phyloP scores from a whole-genome alignment of 1,284 basidiomycete species.

The Moesziomyces aphidis region DNA sequence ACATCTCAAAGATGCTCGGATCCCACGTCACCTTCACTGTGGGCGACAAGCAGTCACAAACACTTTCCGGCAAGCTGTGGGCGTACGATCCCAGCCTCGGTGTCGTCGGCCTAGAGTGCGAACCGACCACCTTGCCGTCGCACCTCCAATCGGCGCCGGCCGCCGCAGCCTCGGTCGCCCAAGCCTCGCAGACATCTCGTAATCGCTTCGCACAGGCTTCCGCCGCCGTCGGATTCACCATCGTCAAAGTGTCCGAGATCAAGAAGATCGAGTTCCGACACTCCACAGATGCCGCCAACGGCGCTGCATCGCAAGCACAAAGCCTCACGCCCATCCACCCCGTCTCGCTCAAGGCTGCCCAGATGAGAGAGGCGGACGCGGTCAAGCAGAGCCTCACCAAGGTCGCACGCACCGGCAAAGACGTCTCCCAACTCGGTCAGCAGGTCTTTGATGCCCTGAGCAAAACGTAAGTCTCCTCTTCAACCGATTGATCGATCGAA shows the following conservation, averaged over 20 bases:
- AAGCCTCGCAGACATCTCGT: constrained; percentile 38
- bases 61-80: constrained; percentile 59
- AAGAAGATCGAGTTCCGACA: constrained; percentile 48
- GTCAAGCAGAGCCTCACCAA: constrained; percentile 49
- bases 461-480: constrained; percentile 60
- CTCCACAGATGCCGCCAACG: constrained; percentile 10
- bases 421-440: constrained; percentile 56
- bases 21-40: constrained; percentile 36
- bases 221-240: constrained; percentile 53
- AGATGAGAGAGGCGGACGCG: constrained; percentile 51
- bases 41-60: constrained; percentile 35
- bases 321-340: constrained; percentile 36
- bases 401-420: constrained; percentile 49
- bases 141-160: constrained; percentile 40
- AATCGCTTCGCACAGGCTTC: constrained; percentile 29
- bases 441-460: constrained; percentile 62
- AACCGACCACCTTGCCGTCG: constrained; percentile 21
- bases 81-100: constrained; percentile 59
- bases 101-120: constrained; percentile 59
- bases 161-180: constrained; percentile 44
- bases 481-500: neutral
- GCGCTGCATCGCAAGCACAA: constrained; percentile 5
- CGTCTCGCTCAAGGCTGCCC: constrained; percentile 46
- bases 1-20: constrained; percentile 40
- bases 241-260: constrained; percentile 58